phyloP scores from a whole-genome alignment of 495 filamentous ascomycete genomes.

The Aspergillus mulundensis region DNA sequence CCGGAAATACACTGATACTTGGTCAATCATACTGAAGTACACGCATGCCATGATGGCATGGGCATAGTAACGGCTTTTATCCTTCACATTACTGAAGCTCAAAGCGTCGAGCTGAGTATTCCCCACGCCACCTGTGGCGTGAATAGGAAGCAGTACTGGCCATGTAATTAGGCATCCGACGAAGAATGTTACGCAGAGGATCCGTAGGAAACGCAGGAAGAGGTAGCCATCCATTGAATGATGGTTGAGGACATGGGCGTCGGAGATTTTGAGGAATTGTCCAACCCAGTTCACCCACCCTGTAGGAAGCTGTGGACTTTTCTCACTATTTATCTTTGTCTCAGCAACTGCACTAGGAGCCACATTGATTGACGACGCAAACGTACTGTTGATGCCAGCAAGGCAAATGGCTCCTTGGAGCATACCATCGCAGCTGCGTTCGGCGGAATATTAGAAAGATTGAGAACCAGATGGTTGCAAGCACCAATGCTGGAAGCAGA shows the following conservation, averaged over 20 bases:
- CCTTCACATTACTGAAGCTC: slow-evolving; percentile 62
- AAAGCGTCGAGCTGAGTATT: slow-evolving; percentile 58
- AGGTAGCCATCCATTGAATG: slow-evolving; percentile 76
- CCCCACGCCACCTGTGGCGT: slow-evolving; percentile 62
- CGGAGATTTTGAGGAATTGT: slow-evolving; percentile 56
- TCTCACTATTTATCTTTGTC: slow-evolving; percentile 21
- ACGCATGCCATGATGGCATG: slow-evolving; percentile 54
- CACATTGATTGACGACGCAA: not conserved
- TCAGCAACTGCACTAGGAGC: not conserved
- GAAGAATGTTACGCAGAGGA: slow-evolving; percentile 66
- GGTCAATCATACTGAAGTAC: slow-evolving; percentile 49
- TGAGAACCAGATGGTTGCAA: slow-evolving; percentile 60
- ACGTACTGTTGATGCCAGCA: slow-evolving; percentile 60
- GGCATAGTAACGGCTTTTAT: slow-evolving; percentile 53
- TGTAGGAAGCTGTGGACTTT: slow-evolving; percentile 38
- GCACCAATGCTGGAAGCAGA: slow-evolving; percentile 62
- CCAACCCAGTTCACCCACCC: slow-evolving; percentile 60
- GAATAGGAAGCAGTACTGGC: slow-evolving; percentile 77
- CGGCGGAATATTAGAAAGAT: slow-evolving; percentile 73
- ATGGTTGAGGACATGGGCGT: slow-evolving; percentile 59
- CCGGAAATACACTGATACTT: not conserved
- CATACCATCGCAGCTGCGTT: slow-evolving; percentile 72
- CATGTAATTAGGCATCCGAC: slow-evolving; percentile 73
- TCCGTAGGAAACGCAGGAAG: slow-evolving; percentile 73
- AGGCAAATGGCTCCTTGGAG: slow-evolving; percentile 76